Percentiles rank a stretch among this genome's conserved stretches.
phyloP scores from a whole-genome alignment of 1,284 basidiomycete species.

The Cryptococcus neoformans region DNA sequence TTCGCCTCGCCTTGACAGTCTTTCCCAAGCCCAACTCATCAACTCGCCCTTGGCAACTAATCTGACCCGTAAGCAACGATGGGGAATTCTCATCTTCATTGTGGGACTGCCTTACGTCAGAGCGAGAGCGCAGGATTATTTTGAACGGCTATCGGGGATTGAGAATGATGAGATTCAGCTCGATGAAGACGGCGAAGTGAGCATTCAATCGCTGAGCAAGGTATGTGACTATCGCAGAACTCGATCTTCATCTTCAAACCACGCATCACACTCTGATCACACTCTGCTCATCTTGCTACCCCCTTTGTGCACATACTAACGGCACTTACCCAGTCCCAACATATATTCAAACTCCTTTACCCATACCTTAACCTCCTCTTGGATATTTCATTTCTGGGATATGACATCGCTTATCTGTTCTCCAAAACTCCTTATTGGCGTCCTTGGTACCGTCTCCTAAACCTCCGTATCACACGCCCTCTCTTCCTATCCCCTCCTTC shows the following conservation, averaged over 20 bases:
- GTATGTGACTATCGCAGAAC: slow-evolving; percentile 5
- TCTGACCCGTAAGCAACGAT: slow-evolving; percentile 35
- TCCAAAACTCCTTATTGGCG: slow-evolving; percentile 82
- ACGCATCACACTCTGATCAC: background rate
- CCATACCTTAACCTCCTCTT: slow-evolving; percentile 75
- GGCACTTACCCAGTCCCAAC: slow-evolving; percentile 20
- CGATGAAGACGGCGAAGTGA: slow-evolving; percentile 57
- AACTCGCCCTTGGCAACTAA: slow-evolving; percentile 6
- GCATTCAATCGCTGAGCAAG: slow-evolving; percentile 25
- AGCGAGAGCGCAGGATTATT: slow-evolving; percentile 85
- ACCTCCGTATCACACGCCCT: slow-evolving; percentile 53
- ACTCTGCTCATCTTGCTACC: too few species aligned
- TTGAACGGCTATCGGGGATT: slow-evolving; percentile 84
- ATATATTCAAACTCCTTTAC: slow-evolving; percentile 67
- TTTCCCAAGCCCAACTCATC: background rate
- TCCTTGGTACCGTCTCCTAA: slow-evolving; percentile 84
- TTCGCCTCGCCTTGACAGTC: background rate
- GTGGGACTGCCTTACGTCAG: slow-evolving; percentile 86
- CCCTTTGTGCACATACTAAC: too few species aligned
- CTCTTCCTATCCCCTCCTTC: background rate
- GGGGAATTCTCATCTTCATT: slow-evolving; percentile 70
- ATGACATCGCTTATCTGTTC: slow-evolving; percentile 89
- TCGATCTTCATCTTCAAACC: background rate
- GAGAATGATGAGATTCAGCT: slow-evolving; percentile 58
- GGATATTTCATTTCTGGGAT: slow-evolving; percentile 76